Evolutionary conservation across 345 rosid species (phyloP), one percentile per base, ranked within the genome.

Genomic region (Acer campestre): DNA sequence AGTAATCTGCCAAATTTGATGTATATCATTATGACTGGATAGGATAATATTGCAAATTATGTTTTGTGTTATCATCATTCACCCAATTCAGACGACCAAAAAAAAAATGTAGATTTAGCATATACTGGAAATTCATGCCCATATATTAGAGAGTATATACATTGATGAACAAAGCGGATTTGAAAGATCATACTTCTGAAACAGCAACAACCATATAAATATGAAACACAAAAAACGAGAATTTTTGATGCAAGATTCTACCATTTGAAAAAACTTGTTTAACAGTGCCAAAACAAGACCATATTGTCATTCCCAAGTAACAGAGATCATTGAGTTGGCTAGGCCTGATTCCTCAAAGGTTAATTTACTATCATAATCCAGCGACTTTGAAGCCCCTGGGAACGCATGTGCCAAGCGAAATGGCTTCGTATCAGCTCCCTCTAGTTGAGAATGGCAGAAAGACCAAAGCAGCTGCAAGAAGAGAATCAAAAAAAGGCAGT

Each of bases 341-440:
- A 97, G 89, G 35, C 96, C 97, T 1, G 96, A 93, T 71, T 91
- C 96, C 61, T 80, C 96, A 65, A 97, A 91, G n/a, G 92, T 89
- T 80, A 91, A 71, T 75, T 87, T 89, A 78, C 81, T 80, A n/a
- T 85, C 90, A 70, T 85, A 94, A 73, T 93, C 96, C 80, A 97
- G 87, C 67, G 81, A 73, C 88, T 87, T 92, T 18, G 92, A 85
- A 40, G 92, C 94, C 76, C 98, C 99, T 38, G 97, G 98, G 72
- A 94, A 88, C 9, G 98, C 94, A 42, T 90, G 94, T 27, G 94
- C 85, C 84, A 97, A 79, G 76, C 93, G 90, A 79, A 94, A 89
- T 68, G 87, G 86, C 88, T 86, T 94, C 59, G 82, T 80, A 83
- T 84, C 85, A 20, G 88, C 89, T 68, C 76, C 86, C 72, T 86